phyloP scores from a whole-genome alignment of 164 flowering plant species.

The Tinospora cordifolia region DNA sequence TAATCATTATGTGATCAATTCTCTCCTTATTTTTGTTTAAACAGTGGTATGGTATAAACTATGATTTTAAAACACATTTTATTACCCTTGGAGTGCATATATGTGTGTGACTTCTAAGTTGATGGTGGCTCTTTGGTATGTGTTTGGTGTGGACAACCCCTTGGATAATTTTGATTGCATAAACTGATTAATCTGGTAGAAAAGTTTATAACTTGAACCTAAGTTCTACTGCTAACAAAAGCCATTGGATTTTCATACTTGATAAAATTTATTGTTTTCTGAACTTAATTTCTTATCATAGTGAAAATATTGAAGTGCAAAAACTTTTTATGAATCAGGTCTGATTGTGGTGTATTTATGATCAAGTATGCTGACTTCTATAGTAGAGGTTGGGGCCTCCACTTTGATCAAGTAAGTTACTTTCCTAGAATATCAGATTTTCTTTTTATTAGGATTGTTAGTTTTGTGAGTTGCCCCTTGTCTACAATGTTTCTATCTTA shows the following conservation, averaged over 20 bases:
- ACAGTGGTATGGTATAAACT: too few species aligned
- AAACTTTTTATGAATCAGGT: constrained; percentile 34
- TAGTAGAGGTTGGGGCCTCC: constrained; percentile 75
- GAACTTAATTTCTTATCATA: background rate
- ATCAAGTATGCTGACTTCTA: constrained; percentile 89
- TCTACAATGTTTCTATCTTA: background rate
- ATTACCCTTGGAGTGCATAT: too few species aligned
- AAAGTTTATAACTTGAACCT: background rate
- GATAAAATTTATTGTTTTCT: background rate
- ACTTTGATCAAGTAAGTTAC: constrained; percentile 62
- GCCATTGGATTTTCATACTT: background rate
- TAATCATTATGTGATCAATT: too few species aligned
- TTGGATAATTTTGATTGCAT: too few species aligned
- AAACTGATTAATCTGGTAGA: too few species aligned
- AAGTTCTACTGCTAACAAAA: background rate
- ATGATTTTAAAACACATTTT: too few species aligned
- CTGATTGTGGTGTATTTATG: constrained; percentile 97
- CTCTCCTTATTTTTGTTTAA: too few species aligned
- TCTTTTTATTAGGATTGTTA: background rate
- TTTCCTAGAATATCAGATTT: background rate
- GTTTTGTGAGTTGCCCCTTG: background rate
- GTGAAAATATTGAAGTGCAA: background rate
- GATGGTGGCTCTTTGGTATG: too few species aligned
- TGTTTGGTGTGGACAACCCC: too few species aligned
- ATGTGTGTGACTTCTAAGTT: too few species aligned